Base-by-base conservation (phyloP, 2,329 filamentous ascomycete genomes). In the Metarhizium guizhouense region DNA sequence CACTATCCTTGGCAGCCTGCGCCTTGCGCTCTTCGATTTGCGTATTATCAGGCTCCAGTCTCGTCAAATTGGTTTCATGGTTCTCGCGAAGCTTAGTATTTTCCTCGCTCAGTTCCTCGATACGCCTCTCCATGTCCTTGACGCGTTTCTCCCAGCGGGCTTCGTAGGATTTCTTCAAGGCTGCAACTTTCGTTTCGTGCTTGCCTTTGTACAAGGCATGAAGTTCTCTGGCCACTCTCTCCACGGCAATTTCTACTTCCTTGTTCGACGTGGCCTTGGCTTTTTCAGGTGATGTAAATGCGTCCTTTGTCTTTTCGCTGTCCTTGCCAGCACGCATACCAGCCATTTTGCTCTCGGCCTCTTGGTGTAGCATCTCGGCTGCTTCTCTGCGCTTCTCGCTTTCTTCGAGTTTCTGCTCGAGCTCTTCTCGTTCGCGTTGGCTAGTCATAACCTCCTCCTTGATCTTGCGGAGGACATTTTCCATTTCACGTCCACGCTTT, bases 171-270 rank as follows among this genome's bases (percentile, higher is more conserved):
- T 86, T 86, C 74, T 87, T 97, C 61, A 99, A 78, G 4, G 92
- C 93, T 1, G 89, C 83, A 48, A 97, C 93, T 76, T 99, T 99
- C 59, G 86, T 90, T 75, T 97, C 93, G 69, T 99, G 94, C 74
- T 99, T 99, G 67, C 87, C 85, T 75, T 96, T 97, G 80, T 99
- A 99, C 11, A 96, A 80, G 0, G 86, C 81, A 68, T 99, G 94
- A 45, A 99, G 80, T 67, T 99, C 94, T 34, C 90, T 83, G n/a
- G 93, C 92, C 45, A 97, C 91, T 61, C 92, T 90, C 71, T 96
- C 90, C 25, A 93, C 87, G 2, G 88, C 87, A 48, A 88, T 79
- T 66, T 96, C 92, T 52, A 96, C 87, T 60, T 95, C 90, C 62
- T 74, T 68, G 63, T 73, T 69, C 58, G 69, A 63, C 54, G 58